phyloP scores from a whole-genome alignment of 345 rosid genomes.

The Lepidium africanum region DNA sequence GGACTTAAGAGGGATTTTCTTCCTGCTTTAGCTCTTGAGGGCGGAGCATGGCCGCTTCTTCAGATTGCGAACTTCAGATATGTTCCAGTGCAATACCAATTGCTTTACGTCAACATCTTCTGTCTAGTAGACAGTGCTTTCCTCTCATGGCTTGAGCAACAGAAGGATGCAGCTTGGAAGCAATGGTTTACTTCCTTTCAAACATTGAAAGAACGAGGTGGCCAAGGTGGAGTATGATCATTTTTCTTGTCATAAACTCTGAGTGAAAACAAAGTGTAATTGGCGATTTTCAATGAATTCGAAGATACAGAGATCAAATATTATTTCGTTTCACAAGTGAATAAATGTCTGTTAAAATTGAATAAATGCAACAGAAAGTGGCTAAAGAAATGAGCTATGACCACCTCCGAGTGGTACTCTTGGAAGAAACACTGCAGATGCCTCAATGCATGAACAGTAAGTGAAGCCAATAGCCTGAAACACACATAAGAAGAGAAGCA shows the following conservation, averaged over 20 bases:
- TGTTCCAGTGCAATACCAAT: conserved; percentile 79
- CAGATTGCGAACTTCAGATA: conserved; percentile 84
- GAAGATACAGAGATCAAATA: conserved; percentile 20
- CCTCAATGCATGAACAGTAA: conserved; percentile 52
- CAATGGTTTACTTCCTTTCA: conserved; percentile 53
- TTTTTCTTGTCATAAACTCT: conserved; percentile 3
- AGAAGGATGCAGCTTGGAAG: conserved; percentile 95
- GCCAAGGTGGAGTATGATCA: conserved; percentile 37
- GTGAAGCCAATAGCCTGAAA: conserved; percentile 67
- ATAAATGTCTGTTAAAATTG: neutral
- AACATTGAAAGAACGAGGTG: conserved; percentile 49
- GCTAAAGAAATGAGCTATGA: conserved; percentile 49
- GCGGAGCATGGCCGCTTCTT: conserved; percentile 78
- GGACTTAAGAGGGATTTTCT: conserved; percentile 85
- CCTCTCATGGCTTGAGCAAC: conserved; percentile 87
- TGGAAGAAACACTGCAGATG: conserved; percentile 56
- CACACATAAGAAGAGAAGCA: neutral
- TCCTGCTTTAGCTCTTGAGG: conserved; percentile 83
- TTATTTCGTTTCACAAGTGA: neutral
- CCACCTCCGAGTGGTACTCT: conserved; percentile 88
- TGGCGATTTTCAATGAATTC: neutral
- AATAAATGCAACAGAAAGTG: neutral
- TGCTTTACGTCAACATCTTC: conserved; percentile 78
- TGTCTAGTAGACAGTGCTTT: conserved; percentile 88
- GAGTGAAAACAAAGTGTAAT: conserved; percentile 11